Evolutionary conservation across 2,329 filamentous ascomycete species (phyloP), one percentile per base, ranked within the genome.

Genomic region (Lachnellula occidentalis): DNA sequence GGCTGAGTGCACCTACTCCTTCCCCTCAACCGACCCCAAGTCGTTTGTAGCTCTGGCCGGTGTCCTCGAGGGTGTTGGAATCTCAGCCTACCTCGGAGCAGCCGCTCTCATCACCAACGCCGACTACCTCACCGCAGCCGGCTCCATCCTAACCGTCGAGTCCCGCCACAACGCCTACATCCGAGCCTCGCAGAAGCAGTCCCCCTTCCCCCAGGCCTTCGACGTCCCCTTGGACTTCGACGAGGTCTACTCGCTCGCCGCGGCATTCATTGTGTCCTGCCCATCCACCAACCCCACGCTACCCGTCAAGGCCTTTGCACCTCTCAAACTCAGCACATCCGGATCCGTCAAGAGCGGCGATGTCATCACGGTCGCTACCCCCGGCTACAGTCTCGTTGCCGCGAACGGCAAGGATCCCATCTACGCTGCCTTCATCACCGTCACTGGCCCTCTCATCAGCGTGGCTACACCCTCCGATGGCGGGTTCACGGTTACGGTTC

Each of bases 91-190:
- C 70, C 76, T 87, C 45, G 81, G 82, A 45, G 83, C 82, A 17
- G 83, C 83, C 5, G 76, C 77, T 22, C 73, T 74, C 56, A 83
- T 82, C 58, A 74, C 78, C 57, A 75, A 77, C 67, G 77, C 81
- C 58, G 71, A 72, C 21, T 85, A 85, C 70, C 71, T 87, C 45
- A 79, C 79, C 0, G 78, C 77, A 4, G 84, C 83, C 1, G 83
- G 79, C 24, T 78, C 78, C 53, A 83, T 88, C 64, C 73, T 88
- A 34, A 81, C 81, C 31, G 78, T 86, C 53, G 84, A 87, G 64
- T 77, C 84, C 34, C 78, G 84, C 9, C 84, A 88, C 72, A 78
- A 78, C 1, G 73, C 85, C 4, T 85, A 83, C 71, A 72, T 86
- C 60, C 80, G 84, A 50, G 69, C 72, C 31, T 71, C 71, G 9